Base-by-base conservation (phyloP, 805 yeast species). In the Sugiyamaella lignohabitans region DNA sequence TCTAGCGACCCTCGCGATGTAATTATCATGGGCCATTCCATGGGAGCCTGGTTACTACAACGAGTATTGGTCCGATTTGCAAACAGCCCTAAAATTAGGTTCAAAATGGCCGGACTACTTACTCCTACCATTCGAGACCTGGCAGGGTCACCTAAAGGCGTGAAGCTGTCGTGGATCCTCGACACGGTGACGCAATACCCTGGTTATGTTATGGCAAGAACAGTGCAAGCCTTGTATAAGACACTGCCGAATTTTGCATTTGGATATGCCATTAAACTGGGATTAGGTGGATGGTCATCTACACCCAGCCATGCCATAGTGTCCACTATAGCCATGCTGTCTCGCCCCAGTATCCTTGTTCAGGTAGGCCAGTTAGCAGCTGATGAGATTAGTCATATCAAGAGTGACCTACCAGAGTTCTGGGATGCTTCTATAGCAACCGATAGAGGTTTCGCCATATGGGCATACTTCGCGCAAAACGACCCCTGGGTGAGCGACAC, bases 91-190 rank as follows among this genome's bases (percentile, higher is more conserved):
- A 8, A 27, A 8, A 27, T 27, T 27, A 27, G 32, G 14, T 71
- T 77, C 46, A 35, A 35, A 17, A 10, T 35, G 38, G 69, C 75
- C 18, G 87, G 87, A 0, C 65, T 84, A 43, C 66, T 84, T 17
- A 82, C 85, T 45, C 94, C 94, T 1, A 82, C 93, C 0, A 69
- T 84, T 18, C 68, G 71, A 20, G 82, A 82, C 53, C 78, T 84
- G 27, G 78, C 78, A 41, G 54, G 57, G 36, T 72, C 78, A 21
- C 58, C 55, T 22, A 68, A 69, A 45, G 79, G 81, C 18, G 16
- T 46, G 8, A 21, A 46, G 41, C 52, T 77, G 48, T 43, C 61
- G 35, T 38, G 44, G 19, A 56, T 59, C 20, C 64, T 54, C 24
- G 58, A 48, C 40, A 48, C 43, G 40, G 18, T 47, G 18, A 57